These are phyloP conservation scores for Phytophthora pisi DNA, from an alignment of 352 stramenopile genomes.

Conservation along the genomic window DNA sequence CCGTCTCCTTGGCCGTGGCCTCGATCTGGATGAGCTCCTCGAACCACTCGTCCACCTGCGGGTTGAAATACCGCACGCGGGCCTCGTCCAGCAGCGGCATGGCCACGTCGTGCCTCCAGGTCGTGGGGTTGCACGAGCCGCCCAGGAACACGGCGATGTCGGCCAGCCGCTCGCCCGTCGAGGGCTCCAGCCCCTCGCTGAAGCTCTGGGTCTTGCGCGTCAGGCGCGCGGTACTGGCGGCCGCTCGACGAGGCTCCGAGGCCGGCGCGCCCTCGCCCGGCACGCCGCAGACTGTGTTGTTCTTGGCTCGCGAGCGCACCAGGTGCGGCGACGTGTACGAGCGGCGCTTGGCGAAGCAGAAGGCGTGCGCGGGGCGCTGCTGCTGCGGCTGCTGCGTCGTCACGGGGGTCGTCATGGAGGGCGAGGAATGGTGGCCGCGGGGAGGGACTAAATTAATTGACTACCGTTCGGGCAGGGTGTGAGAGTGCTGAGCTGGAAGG, in stretches of 20 bases:
- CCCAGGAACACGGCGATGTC: constrained; percentile 81
- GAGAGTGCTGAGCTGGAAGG: not conserved
- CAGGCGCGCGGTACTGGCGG: constrained; percentile 17
- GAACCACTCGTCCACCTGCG: constrained; percentile 91
- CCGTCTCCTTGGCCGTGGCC: constrained; percentile 78
- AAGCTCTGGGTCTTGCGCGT: constrained; percentile 62
- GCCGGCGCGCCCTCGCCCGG: constrained; percentile 12
- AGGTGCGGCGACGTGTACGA: constrained; percentile 77
- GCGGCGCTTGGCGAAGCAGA: constrained; percentile 48
- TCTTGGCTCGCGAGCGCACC: constrained; percentile 34
- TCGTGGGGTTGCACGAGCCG: constrained; percentile 90
- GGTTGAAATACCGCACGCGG: constrained; percentile 85
- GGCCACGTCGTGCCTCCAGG: constrained; percentile 79
- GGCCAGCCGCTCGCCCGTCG: constrained; percentile 30
- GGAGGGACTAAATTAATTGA: too few species aligned
- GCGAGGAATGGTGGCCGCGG: not conserved
- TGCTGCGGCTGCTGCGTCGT: constrained; percentile 8
- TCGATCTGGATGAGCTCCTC: constrained; percentile 87
- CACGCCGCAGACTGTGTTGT: constrained; percentile 21
- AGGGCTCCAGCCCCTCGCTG: constrained; percentile 49
- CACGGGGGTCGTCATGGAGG: constrained; percentile 21
- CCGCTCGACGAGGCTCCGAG: constrained; percentile 3
- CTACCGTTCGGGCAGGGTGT: too few species aligned
- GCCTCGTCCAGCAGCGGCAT: constrained; percentile 76
- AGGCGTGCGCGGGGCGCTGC: constrained; percentile 42